A percentile compares a stretch with the other conserved stretches of the same genome.
Evolutionary conservation across 2,329 filamentous ascomycete genomes (phyloP).

Genomic region (Uncinocarpus reesii): DNA sequence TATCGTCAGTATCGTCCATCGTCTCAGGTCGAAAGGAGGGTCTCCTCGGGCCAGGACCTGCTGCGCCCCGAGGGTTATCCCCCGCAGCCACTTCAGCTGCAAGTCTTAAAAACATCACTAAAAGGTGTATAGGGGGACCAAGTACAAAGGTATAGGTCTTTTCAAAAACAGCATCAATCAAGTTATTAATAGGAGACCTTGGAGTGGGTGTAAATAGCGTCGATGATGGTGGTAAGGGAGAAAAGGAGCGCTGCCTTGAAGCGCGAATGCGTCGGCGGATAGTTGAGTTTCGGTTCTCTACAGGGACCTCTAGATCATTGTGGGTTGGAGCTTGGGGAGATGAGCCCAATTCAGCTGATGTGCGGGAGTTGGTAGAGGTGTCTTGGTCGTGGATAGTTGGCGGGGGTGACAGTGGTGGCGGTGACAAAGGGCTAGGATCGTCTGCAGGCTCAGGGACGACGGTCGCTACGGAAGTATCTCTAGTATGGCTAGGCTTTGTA

Average conservation of each 20-base stretch:
- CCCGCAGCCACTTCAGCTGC: slow-evolving; percentile 60
- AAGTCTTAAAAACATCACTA: slow-evolving; percentile 70
- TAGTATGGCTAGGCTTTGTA: slow-evolving; percentile 18
- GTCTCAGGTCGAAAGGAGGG: slow-evolving; percentile 18
- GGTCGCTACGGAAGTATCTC: slow-evolving; percentile 25
- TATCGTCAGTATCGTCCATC: slow-evolving; percentile 33
- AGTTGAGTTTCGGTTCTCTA: slow-evolving; percentile 25
- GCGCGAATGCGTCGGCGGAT: slow-evolving; percentile 48
- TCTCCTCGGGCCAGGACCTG: slow-evolving; percentile 15
- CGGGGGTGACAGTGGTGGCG: not conserved
- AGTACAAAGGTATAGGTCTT: slow-evolving; percentile 69
- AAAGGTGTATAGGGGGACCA: slow-evolving; percentile 67
- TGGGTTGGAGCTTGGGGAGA: not conserved
- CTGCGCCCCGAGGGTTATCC: slow-evolving; percentile 25
- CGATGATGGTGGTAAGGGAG: slow-evolving; percentile 57
- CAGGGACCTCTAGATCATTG: slow-evolving; percentile 2
- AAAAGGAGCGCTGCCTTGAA: slow-evolving; percentile 48
- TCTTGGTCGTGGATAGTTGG: not conserved
- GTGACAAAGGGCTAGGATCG: not conserved
- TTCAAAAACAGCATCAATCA: slow-evolving; percentile 57
- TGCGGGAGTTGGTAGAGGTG: not conserved
- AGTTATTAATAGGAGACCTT: slow-evolving; percentile 39
- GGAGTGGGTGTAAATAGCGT: slow-evolving; percentile 47
- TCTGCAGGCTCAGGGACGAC: slow-evolving; percentile 15
- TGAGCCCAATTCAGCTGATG: not conserved